Conservation (phyloP, 495 filamentous ascomycete species). For the Aspergillus nanangensis region DNA sequence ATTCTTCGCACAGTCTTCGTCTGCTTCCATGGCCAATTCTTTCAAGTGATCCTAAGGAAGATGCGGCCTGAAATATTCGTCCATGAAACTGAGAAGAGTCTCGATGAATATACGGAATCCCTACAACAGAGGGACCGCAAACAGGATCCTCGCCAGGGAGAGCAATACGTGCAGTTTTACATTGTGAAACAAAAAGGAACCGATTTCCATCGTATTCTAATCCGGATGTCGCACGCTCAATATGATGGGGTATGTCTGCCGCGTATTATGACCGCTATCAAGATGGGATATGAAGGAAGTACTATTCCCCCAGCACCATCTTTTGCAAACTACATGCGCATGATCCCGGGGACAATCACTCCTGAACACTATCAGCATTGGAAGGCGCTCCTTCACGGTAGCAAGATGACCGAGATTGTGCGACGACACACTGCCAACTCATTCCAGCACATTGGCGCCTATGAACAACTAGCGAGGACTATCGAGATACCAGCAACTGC, state of each 20-base stretch:
- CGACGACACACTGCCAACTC: slow-evolving; percentile 31
- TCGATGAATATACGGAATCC: slow-evolving; percentile 46
- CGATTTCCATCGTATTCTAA: slow-evolving; percentile 52
- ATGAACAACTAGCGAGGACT: slow-evolving; percentile 32
- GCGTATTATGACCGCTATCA: slow-evolving; percentile 51
- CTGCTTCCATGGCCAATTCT: slow-evolving; percentile 48
- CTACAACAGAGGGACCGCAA: slow-evolving; percentile 47
- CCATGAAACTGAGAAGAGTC: slow-evolving; percentile 47
- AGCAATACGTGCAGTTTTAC: slow-evolving; percentile 59
- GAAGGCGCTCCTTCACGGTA: slow-evolving; percentile 37
- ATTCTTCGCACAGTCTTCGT: slow-evolving; percentile 70
- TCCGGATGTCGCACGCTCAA: slow-evolving; percentile 70
- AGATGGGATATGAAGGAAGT: slow-evolving; percentile 48
- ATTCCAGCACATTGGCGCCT: slow-evolving; percentile 33
- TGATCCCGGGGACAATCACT: slow-evolving; percentile 38
- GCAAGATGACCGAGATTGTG: slow-evolving; percentile 43
- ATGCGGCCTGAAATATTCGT: slow-evolving; percentile 49
- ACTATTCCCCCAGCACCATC: slow-evolving; percentile 40
- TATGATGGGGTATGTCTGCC: slow-evolving; percentile 71
- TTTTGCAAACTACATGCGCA: slow-evolving; percentile 56
- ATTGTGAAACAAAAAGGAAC: slow-evolving; percentile 47
- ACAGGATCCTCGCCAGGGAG: slow-evolving; percentile 52
- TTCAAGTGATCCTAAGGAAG: slow-evolving; percentile 57
- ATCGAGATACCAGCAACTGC: slow-evolving; percentile 36
- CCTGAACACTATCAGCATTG: slow-evolving; percentile 54